phyloP scores from a whole-genome alignment of 345 rosid genomes.

The Citrus sp. region DNA sequence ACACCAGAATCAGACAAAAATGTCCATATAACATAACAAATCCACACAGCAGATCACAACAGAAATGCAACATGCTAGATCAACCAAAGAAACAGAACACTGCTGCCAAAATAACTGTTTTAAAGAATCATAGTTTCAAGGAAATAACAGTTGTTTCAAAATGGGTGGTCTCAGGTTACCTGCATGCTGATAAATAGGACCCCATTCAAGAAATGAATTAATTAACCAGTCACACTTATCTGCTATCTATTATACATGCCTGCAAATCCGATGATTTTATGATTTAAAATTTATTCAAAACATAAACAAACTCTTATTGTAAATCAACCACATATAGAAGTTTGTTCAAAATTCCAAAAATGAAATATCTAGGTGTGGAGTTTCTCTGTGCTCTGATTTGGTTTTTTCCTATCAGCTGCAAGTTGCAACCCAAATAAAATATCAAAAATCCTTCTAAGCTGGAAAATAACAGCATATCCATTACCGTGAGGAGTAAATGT shows the following conservation, averaged over 20 bases:
- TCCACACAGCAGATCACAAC: not conserved
- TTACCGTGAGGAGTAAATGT: conserved; percentile 59
- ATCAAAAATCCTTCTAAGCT: not conserved
- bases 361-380: not conserved
- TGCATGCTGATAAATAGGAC: not conserved
- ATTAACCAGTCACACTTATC: not conserved
- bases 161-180: not conserved
- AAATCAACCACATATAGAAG: not conserved
- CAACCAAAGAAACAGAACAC: not conserved
- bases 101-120: not conserved
- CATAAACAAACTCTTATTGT: not conserved
- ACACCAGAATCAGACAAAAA: not conserved
- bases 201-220: not conserved
- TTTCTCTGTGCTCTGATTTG: not conserved
- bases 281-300: not conserved
- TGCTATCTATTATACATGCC: not conserved
- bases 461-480: conserved; percentile 15
- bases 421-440: not conserved
- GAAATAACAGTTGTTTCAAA: not conserved
- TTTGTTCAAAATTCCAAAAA: not conserved
- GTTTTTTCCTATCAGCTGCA: not conserved
- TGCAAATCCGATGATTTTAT: not conserved
- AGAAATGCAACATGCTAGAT: not conserved
- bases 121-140: not conserved
- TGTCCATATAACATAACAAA: not conserved